phyloP scores from a whole-genome alignment of 306 rosid species.

The Adenanthera pavonina region DNA sequence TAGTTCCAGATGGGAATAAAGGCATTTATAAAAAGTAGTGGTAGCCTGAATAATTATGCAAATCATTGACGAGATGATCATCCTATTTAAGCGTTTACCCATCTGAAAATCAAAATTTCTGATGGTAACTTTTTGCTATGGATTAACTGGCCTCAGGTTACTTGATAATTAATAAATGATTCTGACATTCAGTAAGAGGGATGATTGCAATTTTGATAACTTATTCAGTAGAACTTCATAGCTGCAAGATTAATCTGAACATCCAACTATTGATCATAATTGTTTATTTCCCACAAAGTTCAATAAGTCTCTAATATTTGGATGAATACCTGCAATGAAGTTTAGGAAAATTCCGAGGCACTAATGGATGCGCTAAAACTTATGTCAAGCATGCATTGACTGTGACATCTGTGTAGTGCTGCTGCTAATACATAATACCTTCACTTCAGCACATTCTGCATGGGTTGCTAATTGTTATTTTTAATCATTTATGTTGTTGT shows the following conservation, averaged over 20 bases:
- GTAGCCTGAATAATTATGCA: neutral
- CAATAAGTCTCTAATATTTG: neutral
- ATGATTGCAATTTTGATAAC: neutral
- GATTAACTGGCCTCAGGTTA: constrained; percentile 1
- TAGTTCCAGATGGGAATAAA: neutral
- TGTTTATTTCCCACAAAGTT: constrained; percentile 2
- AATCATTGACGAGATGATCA: neutral
- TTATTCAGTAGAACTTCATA: neutral
- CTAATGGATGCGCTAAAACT: neutral
- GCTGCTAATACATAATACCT: neutral
- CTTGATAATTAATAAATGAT: constrained; percentile 25
- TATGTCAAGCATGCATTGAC: neutral
- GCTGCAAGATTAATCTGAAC: neutral
- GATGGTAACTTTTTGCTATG: neutral
- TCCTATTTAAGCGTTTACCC: neutral
- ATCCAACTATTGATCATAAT: neutral
- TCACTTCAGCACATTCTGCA: neutral
- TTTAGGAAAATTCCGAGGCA: neutral
- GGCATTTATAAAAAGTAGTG: neutral
- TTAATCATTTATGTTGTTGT: constrained; percentile 25
- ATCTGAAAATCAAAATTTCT: neutral
- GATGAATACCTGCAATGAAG: neutral
- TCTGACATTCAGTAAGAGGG: neutral
- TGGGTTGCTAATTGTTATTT: constrained; percentile 16
- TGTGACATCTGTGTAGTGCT: constrained; percentile 9